A percentile compares a stretch with the other conserved stretches of the same genome.
phyloP scores from a whole-genome alignment of 306 rosid genomes.

The Pueraria montana region DNA sequence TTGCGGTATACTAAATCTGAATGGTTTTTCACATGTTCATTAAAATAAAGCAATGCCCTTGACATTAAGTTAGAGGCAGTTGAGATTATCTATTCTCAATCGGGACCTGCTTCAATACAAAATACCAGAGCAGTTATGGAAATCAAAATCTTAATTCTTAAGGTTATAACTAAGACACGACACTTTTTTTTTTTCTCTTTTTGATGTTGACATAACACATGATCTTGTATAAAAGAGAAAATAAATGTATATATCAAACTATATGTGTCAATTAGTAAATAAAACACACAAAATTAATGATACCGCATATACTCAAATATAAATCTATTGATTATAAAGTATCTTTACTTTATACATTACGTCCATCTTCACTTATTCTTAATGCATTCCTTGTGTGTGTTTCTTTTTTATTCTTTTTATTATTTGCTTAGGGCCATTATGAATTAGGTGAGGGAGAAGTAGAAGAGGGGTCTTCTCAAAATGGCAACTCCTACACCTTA shows the following conservation, averaged over 20 bases:
- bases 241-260: neutral
- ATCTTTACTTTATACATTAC: neutral
- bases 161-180: slow-evolving; percentile 15
- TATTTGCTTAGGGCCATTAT: neutral
- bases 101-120: slow-evolving; percentile 13
- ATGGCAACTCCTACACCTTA: neutral
- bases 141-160: slow-evolving; percentile 24
- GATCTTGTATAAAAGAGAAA: neutral
- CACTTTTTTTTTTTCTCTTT: neutral
- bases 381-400: neutral
- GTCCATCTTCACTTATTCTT: neutral
- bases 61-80: neutral
- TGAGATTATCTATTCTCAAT: slow-evolving; percentile 30
- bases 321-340: neutral
- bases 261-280: neutral
- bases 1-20: neutral
- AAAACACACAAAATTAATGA: neutral
- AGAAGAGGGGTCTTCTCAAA: slow-evolving; percentile 11
- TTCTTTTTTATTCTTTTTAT: neutral
- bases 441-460: neutral
- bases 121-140: slow-evolving; percentile 5
- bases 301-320: neutral
- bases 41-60: slow-evolving; percentile 20
- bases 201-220: neutral
- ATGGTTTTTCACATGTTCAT: slow-evolving; percentile 24